phyloP scores from a whole-genome alignment of 768 basidiomycete species.

The Panaeolus papilionaceus region DNA sequence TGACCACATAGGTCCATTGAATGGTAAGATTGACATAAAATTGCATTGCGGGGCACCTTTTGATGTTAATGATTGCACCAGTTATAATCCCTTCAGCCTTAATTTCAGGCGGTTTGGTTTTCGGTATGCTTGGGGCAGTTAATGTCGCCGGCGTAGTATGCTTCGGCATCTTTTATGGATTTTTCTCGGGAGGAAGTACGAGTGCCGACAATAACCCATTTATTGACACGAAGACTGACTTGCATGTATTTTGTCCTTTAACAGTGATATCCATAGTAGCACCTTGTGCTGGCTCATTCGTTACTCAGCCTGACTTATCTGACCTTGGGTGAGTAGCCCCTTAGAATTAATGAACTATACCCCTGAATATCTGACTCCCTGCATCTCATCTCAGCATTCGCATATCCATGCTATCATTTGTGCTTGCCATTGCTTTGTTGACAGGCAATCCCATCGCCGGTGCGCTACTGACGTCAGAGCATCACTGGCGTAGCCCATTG shows the following conservation, averaged over 20 bases:
- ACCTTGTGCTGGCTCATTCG: conserved; percentile 44
- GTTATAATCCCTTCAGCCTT: conserved; percentile 50
- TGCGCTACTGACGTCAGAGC: conserved; percentile 47
- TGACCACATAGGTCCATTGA: conserved; percentile 55
- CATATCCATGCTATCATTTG: conserved; percentile 52
- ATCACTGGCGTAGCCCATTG: conserved; percentile 49
- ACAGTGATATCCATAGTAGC: conserved; percentile 48
- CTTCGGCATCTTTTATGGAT: conserved; percentile 58
- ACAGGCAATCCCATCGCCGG: conserved; percentile 62
- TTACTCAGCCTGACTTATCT: conserved; percentile 45
- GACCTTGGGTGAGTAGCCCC: conserved; percentile 48
- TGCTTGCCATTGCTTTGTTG: conserved; percentile 49
- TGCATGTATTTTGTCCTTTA: background rate
- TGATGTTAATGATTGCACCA: conserved; percentile 26
- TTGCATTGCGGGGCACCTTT: background rate
- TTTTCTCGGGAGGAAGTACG: conserved; percentile 61
- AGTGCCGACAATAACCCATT: conserved; percentile 19
- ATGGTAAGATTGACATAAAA: conserved; percentile 38
- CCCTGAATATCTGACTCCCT: background rate
- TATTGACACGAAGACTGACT: background rate
- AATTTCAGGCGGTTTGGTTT: conserved; percentile 51
- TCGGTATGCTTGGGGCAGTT: conserved; percentile 55
- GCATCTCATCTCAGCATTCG: conserved; percentile 40
- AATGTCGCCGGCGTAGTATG: conserved; percentile 46
- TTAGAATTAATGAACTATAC: conserved; percentile 1